These are phyloP conservation scores for Paracoccidioides lutzii DNA, from an alignment of 2,329 filamentous ascomycete species.

Conservation along the genomic window DNA sequence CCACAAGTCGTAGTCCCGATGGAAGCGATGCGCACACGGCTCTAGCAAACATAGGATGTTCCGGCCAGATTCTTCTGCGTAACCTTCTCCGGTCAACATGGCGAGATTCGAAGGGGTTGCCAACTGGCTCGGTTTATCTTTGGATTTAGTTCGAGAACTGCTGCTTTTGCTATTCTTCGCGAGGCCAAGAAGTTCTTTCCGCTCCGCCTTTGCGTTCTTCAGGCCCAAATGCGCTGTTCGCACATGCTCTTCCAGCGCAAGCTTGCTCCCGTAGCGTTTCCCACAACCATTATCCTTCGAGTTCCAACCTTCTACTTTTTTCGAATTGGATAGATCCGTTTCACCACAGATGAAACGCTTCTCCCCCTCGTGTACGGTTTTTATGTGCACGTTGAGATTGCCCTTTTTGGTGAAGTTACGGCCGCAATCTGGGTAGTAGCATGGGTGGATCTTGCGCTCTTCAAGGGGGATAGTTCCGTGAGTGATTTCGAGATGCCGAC, in stretches of 20 bases:
- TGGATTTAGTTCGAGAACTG: slow-evolving; percentile 8
- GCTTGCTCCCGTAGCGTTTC: slow-evolving; percentile 61
- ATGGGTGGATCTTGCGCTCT: slow-evolving; percentile 53
- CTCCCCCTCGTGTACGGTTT: slow-evolving; percentile 61
- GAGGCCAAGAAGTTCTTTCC: slow-evolving; percentile 23
- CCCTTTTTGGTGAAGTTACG: slow-evolving; percentile 69
- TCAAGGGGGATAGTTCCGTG: slow-evolving; percentile 51
- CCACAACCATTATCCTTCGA: slow-evolving; percentile 54
- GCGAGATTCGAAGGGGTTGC: slow-evolving; percentile 27
- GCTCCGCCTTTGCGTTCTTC: slow-evolving; percentile 30
- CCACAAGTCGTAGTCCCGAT: slow-evolving; percentile 45
- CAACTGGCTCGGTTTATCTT: slow-evolving; percentile 13
- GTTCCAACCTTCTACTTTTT: slow-evolving; percentile 52
- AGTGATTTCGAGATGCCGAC: slow-evolving; percentile 63
- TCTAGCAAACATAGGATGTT: slow-evolving; percentile 40
- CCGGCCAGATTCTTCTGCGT: slow-evolving; percentile 37
- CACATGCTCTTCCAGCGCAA: slow-evolving; percentile 70
- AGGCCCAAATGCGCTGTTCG: slow-evolving; percentile 67
- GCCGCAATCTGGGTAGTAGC: slow-evolving; percentile 54
- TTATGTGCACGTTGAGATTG: slow-evolving; percentile 72
- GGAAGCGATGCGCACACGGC: slow-evolving; percentile 43
- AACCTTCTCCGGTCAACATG: slow-evolving; percentile 44
- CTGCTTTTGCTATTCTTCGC: background rate
- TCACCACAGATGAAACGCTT: slow-evolving; percentile 66
- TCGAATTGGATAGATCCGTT: slow-evolving; percentile 45